Evolutionary conservation across 2,329 filamentous ascomycete species (phyloP), one percentile per base, ranked within the genome.

Genomic region (Triangularia setosa): DNA sequence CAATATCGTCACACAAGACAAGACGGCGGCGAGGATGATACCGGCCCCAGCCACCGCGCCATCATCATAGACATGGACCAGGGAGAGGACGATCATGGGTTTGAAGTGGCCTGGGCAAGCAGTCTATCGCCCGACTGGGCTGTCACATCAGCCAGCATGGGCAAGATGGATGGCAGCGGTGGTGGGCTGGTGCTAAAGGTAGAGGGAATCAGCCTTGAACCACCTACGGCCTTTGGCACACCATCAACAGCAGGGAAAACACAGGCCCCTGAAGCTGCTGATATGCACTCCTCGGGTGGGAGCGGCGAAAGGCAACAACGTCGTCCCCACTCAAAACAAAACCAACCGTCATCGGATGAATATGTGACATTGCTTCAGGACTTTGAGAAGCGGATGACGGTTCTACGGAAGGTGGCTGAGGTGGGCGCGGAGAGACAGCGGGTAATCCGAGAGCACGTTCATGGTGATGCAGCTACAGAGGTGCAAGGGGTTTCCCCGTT

Each of bases 111-210:
- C 0, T 87, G 86, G 63, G 90, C 91, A 1, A 87, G 90, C 52
- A 93, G 89, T 67, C 79, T 97, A 12, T 90, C 87, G 8, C 79
- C 88, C 0, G 85, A 89, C 58, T 98, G 94, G 88, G 85, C 87
- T 56, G 79, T 86, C 54, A 81, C 81, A 1, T 77, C 76, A 54
- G 77, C 82, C 14, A 76, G 75, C 60, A 72, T 87, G 53, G 76
- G 77, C 21, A 80, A 77, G 58, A 80, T 81, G 69, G 74, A 72
- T 23, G 69, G 70, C 35, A 68, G 73, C 59, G 64, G 69, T 27
- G 69, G 65, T 62, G 68, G 67, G 4, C 74, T 89, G 68, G 88
- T 91, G 83, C 75, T 91, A 55, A 80, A 79, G 64, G 83, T 91
- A 60, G 83, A 89, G 64, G 89, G 88, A 73, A 66, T 83, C 69